phyloP scores from a whole-genome alignment of 2,329 filamentous ascomycete species.

The Aureobasidium uvarum region DNA sequence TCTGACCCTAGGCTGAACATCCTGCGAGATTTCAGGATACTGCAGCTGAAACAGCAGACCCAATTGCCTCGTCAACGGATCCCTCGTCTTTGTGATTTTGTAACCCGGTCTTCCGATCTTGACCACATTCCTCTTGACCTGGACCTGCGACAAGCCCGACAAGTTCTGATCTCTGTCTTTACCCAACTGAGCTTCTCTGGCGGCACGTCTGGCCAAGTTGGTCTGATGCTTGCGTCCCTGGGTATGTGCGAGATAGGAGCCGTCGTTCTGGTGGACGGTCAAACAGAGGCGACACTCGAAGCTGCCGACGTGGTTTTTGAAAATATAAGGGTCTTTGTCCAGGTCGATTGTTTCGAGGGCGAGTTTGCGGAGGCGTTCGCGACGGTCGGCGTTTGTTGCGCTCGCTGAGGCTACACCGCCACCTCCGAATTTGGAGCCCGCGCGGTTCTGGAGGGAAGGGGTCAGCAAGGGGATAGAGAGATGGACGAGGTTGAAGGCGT shows the following conservation, averaged over 20 bases:
- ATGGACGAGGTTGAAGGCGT: slow-evolving; percentile 27
- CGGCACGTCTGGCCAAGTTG: slow-evolving; percentile 90
- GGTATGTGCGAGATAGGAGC: slow-evolving; percentile 96
- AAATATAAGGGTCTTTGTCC: slow-evolving; percentile 99
- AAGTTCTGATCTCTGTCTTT: slow-evolving; percentile 60
- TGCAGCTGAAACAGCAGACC: slow-evolving; percentile 95
- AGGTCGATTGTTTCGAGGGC: slow-evolving; percentile 98
- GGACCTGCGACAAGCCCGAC: slow-evolving; percentile 69
- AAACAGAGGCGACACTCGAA: slow-evolving; percentile 97
- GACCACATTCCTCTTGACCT: slow-evolving; percentile 74
- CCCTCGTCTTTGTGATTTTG: slow-evolving; percentile 94
- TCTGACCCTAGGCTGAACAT: slow-evolving; percentile 75
- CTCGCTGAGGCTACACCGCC: slow-evolving; percentile 93
- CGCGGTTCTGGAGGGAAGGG: slow-evolving; percentile 68
- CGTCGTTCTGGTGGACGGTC: slow-evolving; percentile 98
- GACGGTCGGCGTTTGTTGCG: slow-evolving; percentile 92
- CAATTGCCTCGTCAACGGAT: slow-evolving; percentile 82
- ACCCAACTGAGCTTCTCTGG: slow-evolving; percentile 91
- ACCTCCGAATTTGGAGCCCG: slow-evolving; percentile 95
- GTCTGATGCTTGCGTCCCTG: slow-evolving; percentile 99
- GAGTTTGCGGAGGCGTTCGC: slow-evolving; percentile 95
- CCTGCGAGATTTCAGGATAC: slow-evolving; percentile 82
- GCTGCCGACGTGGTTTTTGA: slow-evolving; percentile 98
- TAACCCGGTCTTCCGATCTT: slow-evolving; percentile 97
- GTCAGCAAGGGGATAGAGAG: slow-evolving; percentile 3